Evolutionary conservation across 2,329 filamentous ascomycete genomes (phyloP).

Genomic region (Tympanopsis confertula): DNA sequence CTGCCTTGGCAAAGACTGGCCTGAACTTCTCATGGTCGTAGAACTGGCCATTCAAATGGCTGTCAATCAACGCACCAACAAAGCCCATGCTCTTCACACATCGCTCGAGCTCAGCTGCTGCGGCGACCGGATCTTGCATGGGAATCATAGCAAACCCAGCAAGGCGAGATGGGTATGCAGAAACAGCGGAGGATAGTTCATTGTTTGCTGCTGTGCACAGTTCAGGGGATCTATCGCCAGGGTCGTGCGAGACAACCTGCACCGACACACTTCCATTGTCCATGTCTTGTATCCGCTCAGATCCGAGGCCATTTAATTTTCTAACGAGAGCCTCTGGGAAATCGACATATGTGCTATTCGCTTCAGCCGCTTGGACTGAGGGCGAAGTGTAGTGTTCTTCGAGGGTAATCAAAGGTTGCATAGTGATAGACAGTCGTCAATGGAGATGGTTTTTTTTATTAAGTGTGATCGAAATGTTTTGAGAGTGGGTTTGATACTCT

Average conservation of each 20-base stretch:
- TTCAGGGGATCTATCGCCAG: slow-evolving; percentile 1
- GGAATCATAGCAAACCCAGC: slow-evolving; percentile 3
- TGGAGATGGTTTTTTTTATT: too few species aligned
- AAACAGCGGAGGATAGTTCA: slow-evolving; percentile 3
- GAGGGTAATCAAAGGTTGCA: too few species aligned
- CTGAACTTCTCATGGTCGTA: too few species aligned
- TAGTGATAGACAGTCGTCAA: too few species aligned
- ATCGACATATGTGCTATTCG: too few species aligned
- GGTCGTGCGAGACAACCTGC: slow-evolving; percentile 4
- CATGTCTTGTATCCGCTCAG: slow-evolving; percentile 3
- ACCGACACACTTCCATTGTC: slow-evolving; percentile 1
- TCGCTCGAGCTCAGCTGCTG: slow-evolving; percentile 3
- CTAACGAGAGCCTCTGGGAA: too few species aligned
- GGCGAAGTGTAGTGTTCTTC: too few species aligned
- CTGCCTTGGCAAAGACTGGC: too few species aligned
- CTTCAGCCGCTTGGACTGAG: too few species aligned
- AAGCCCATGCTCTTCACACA: slow-evolving; percentile 1
- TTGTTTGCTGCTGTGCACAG: slow-evolving; percentile 2
- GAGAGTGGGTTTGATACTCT: too few species aligned
- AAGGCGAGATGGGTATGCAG: neutral
- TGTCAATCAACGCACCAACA: slow-evolving; percentile 3
- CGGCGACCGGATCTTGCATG: slow-evolving; percentile 2
- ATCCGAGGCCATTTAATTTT: slow-evolving; percentile 2
- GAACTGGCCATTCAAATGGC: too few species aligned
- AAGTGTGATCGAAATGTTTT: too few species aligned